Conservation (phyloP, 441 rosid species). For the Erodium chrysanthum region DNA sequence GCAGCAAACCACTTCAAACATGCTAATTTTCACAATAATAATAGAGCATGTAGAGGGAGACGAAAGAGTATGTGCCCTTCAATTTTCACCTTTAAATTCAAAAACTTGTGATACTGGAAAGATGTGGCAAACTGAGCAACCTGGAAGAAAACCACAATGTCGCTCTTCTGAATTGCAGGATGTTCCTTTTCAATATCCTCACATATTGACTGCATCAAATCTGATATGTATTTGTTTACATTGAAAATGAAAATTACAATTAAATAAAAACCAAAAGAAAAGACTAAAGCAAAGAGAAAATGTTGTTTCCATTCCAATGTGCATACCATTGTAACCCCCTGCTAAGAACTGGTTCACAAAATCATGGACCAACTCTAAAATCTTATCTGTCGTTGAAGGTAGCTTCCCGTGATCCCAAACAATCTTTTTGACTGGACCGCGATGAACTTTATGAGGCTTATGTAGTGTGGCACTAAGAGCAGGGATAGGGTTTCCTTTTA, state of each 20-base stretch:
- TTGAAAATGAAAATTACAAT: constrained; percentile 2
- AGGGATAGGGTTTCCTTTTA: constrained; percentile 52
- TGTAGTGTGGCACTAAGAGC: constrained; percentile 31
- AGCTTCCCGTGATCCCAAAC: constrained; percentile 54
- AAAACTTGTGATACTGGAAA: constrained; percentile 64
- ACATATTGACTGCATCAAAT: constrained; percentile 68
- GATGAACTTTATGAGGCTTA: constrained; percentile 41
- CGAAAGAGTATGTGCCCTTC: background rate
- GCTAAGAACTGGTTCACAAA: constrained; percentile 71
- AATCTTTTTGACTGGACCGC: constrained; percentile 46
- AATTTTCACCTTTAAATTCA: constrained; percentile 49
- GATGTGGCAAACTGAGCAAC: constrained; percentile 77
- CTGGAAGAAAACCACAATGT: constrained; percentile 63
- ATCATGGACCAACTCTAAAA: constrained; percentile 64
- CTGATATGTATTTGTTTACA: constrained; percentile 35
- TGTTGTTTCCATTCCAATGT: constrained; percentile 13
- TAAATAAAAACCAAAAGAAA: background rate
- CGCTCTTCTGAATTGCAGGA: constrained; percentile 66
- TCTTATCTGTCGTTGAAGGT: constrained; percentile 39
- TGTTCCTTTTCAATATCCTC: constrained; percentile 90
- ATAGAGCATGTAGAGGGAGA: background rate
- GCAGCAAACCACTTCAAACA: background rate
- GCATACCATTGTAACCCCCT: constrained; percentile 82
- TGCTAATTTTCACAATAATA: background rate
- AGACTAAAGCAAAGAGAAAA: constrained; percentile 4